These are phyloP conservation scores for Passalora sequoiae DNA, from an alignment of 2,329 filamentous ascomycete species.

Conservation along the genomic window DNA sequence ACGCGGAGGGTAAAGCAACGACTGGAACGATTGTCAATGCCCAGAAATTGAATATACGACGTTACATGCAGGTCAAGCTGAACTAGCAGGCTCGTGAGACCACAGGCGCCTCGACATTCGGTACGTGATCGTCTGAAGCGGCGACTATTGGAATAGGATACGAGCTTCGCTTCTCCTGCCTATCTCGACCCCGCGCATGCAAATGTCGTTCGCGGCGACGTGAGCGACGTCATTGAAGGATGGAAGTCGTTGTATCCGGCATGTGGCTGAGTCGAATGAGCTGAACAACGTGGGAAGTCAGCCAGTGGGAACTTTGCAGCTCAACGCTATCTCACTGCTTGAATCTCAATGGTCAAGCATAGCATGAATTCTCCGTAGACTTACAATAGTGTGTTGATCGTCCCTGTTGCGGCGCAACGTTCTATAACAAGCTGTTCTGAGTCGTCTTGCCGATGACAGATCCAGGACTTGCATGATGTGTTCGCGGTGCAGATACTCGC, in stretches of 20 bases:
- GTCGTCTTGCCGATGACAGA: too few relatives aligned
- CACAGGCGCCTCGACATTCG: background rate
- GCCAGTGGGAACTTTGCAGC: slow-evolving; percentile 1
- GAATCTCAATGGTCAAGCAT: too few relatives aligned
- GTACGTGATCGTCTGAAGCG: background rate
- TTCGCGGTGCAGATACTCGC: too few relatives aligned
- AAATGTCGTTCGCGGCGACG: too few relatives aligned
- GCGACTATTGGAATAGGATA: background rate
- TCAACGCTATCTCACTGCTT: slow-evolving; percentile 4
- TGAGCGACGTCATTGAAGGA: slow-evolving; percentile 2
- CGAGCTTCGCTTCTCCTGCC: background rate
- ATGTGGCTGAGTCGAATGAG: background rate
- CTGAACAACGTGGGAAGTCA: background rate
- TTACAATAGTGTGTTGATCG: background rate
- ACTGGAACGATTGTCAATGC: background rate
- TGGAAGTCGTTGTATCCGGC: background rate
- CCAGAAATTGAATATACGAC: background rate
- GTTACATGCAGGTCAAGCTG: too few relatives aligned
- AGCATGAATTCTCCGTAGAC: background rate
- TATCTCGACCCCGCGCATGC: too few relatives aligned
- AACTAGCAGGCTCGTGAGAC: too few relatives aligned
- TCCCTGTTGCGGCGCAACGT: background rate
- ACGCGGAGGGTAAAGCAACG: background rate
- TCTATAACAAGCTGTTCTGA: too few relatives aligned
- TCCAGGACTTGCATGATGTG: too few relatives aligned